These are phyloP conservation scores for Xylaria sp. DNA, from an alignment of 2,329 filamentous ascomycete species.

Conservation along the genomic window DNA sequence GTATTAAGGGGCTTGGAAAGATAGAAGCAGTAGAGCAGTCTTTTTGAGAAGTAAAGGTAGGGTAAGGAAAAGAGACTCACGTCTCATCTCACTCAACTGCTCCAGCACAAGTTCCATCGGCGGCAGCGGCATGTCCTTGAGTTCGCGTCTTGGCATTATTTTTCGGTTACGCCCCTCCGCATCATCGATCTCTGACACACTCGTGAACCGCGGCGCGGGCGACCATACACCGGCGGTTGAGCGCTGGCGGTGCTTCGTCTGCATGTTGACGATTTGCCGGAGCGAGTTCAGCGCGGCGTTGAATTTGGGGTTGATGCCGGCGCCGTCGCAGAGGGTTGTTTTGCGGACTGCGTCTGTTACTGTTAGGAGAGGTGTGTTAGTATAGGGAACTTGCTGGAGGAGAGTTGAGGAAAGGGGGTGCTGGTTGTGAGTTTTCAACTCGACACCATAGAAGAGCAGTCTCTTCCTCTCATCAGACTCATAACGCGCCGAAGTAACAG, in stretches of 20 bases:
- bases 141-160: constrained; percentile 40
- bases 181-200: constrained; percentile 3
- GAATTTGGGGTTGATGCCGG: constrained; percentile 43
- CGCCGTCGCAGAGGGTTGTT: constrained; percentile 37
- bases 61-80: constrained; percentile 26
- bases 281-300: constrained; percentile 47
- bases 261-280: constrained; percentile 48
- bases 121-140: constrained; percentile 51
- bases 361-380: background rate
- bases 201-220: constrained; percentile 6
- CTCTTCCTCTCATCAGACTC: no score
- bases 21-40: background rate
- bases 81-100: constrained; percentile 45
- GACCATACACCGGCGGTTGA: constrained; percentile 15
- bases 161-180: constrained; percentile 31
- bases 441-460: no score
- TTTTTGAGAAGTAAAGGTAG: background rate
- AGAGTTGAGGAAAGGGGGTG: background rate
- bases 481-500: no score
- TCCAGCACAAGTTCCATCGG: constrained; percentile 46
- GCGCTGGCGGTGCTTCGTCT: constrained; percentile 31
- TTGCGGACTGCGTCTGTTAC: constrained; percentile 28
- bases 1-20: background rate
- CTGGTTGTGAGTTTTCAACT: background rate
- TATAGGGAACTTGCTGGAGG: no score